These are phyloP conservation scores for Globisporangium okanoganense DNA, from an alignment of 352 stramenopile genomes.

Conservation along the genomic window DNA sequence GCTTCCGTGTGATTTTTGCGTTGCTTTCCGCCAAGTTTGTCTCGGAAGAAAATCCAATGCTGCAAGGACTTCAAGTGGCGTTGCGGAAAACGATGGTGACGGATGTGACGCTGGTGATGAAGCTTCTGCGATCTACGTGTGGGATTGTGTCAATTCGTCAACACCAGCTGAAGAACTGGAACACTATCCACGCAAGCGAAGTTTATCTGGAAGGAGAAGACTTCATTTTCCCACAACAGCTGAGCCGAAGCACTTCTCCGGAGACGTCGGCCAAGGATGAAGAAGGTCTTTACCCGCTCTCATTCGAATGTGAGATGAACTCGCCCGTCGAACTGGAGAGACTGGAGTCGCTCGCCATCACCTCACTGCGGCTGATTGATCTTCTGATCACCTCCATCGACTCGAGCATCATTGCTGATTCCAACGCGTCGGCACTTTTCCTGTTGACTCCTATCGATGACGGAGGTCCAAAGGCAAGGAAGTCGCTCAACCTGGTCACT, in stretches of 20 bases:
- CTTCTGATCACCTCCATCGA: constrained; percentile 26
- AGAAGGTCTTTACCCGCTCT: constrained; percentile 24
- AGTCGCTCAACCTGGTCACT: constrained; percentile 45
- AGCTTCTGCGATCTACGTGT: constrained; percentile 44
- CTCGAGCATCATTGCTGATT: not conserved
- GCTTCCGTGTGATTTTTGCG: constrained; percentile 48
- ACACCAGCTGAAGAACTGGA: constrained; percentile 13
- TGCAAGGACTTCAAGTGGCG: constrained; percentile 39
- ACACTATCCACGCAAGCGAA: constrained; percentile 9
- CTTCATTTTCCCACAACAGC: constrained; percentile 9
- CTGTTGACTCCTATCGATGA: constrained; percentile 47
- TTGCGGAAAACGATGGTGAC: constrained; percentile 44
- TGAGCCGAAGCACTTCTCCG: not conserved
- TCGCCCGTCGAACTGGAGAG: constrained; percentile 15
- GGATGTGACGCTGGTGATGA: constrained; percentile 56
- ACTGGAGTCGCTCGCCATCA: constrained; percentile 41
- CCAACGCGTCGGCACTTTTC: constrained; percentile 17
- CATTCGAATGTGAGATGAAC: constrained; percentile 28
- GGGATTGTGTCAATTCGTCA: constrained; percentile 22
- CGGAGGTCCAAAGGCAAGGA: constrained; percentile 27
- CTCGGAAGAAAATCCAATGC: constrained; percentile 31
- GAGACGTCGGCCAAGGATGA: constrained; percentile 8
- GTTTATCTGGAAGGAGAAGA: constrained; percentile 10
- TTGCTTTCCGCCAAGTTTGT: constrained; percentile 40
- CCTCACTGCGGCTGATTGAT: constrained; percentile 40